Evolutionary conservation across 768 basidiomycete species (phyloP).

Genomic region (Pisolithus albus): DNA sequence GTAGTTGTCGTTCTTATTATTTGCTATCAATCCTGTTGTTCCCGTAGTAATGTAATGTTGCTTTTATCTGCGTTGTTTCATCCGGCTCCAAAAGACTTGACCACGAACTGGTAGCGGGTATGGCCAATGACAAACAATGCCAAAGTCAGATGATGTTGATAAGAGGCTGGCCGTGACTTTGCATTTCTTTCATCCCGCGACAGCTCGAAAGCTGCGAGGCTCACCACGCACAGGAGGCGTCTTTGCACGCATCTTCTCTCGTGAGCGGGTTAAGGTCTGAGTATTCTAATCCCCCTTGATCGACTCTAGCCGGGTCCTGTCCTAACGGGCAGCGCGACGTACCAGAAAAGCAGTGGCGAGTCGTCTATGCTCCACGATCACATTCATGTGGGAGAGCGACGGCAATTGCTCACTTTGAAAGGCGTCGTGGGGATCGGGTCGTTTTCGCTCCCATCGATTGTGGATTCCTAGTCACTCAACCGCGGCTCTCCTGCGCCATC

Average conservation of each 20-base stretch:
- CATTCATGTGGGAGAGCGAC: conserved; percentile 13
- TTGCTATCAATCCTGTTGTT: not conserved
- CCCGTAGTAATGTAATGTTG: not conserved
- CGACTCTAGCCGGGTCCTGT: conserved; percentile 53
- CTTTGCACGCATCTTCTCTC: conserved; percentile 23
- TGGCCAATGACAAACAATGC: no score
- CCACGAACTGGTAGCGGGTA: no score
- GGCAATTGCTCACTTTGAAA: conserved; percentile 6
- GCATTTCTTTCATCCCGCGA: not conserved
- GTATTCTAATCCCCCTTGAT: conserved; percentile 57
- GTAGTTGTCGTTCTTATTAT: not conserved
- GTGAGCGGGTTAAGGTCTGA: conserved; percentile 79
- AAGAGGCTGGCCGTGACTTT: no score
- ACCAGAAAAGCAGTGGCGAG: conserved; percentile 51
- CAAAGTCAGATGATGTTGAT: no score
- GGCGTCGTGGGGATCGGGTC: conserved; percentile 9
- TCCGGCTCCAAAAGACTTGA: no score
- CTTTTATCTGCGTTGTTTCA: no score
- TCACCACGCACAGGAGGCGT: conserved; percentile 46
- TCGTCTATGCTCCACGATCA: conserved; percentile 21
- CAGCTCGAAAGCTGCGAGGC: conserved; percentile 59
- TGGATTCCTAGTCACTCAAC: not conserved
- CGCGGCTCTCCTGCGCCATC: not conserved
- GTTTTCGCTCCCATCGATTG: not conserved
- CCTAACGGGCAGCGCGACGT: conserved; percentile 49